Conservation (phyloP, 2,329 filamentous ascomycete genomes). For the Penicillium sp. region DNA sequence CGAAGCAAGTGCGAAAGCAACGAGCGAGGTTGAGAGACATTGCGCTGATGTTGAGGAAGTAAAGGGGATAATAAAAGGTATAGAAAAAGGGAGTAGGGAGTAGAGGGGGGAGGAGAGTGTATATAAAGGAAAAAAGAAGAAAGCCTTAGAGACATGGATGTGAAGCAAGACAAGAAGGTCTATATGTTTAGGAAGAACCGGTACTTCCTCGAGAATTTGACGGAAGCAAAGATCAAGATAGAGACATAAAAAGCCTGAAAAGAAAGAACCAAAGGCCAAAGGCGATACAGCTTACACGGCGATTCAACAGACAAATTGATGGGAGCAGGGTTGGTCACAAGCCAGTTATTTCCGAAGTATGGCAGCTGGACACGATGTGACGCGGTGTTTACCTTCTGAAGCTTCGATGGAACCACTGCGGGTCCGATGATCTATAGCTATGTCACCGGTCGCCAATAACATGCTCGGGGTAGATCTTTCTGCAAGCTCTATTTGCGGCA, state of each 20-base stretch:
- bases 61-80: background rate
- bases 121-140: background rate
- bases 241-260: slow-evolving; percentile 4
- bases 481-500: background rate
- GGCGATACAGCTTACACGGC: slow-evolving; percentile 22
- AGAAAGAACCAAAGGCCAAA: slow-evolving; percentile 15
- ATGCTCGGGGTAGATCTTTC: background rate
- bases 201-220: slow-evolving; percentile 16
- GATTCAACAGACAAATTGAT: slow-evolving; percentile 20
- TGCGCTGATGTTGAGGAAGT: background rate
- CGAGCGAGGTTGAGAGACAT: slow-evolving; percentile 16
- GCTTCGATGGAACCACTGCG: slow-evolving; percentile 18
- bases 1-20: slow-evolving; percentile 11
- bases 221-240: slow-evolving; percentile 11
- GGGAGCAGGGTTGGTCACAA: slow-evolving; percentile 23
- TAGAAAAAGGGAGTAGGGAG: no score
- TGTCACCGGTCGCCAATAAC: slow-evolving; percentile 1
- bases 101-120: background rate
- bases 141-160: background rate
- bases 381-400: slow-evolving; percentile 10
- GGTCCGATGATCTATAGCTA: slow-evolving; percentile 11
- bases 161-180: slow-evolving; percentile 7
- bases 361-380: background rate
- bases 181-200: slow-evolving; percentile 20
- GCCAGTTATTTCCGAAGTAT: background rate